Conservation (phyloP, 2,329 filamentous ascomycete genomes). For the Aureobasidium sp. region DNA sequence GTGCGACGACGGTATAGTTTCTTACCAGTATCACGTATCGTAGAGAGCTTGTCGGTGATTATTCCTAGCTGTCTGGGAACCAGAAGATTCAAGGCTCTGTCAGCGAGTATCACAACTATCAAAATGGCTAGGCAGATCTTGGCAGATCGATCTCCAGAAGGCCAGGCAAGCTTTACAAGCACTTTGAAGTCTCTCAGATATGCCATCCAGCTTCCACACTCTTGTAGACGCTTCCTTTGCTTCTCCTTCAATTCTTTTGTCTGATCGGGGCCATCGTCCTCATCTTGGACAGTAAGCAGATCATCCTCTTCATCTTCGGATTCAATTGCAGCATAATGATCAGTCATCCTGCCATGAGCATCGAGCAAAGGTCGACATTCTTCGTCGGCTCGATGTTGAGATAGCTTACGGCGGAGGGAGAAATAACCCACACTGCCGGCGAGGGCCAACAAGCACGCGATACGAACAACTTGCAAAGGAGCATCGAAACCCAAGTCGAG, state of each 20-base stretch:
- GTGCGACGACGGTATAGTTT: conserved; percentile 8
- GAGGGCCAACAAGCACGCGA: conserved; percentile 14
- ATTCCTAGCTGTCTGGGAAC: conserved; percentile 75
- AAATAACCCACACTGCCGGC: conserved; percentile 7
- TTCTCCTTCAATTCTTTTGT: conserved; percentile 46
- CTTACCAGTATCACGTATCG: conserved; percentile 33
- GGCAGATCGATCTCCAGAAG: conserved; percentile 54
- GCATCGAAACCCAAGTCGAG: conserved; percentile 12
- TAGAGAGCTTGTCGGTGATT: conserved; percentile 60
- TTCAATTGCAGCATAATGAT: conserved; percentile 9
- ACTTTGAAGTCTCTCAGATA: conserved; percentile 67
- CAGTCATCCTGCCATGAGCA: conserved; percentile 13
- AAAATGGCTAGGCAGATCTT: conserved; percentile 62
- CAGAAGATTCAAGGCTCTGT: conserved; percentile 66
- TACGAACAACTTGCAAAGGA: conserved; percentile 15
- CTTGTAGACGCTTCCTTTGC: conserved; percentile 55
- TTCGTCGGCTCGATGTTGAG: not conserved
- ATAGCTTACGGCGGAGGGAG: not conserved
- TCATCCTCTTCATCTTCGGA: conserved; percentile 14
- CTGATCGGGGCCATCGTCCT: conserved; percentile 47
- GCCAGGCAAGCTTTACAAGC: conserved; percentile 73
- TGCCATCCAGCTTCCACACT: conserved; percentile 66
- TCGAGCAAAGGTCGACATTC: conserved; percentile 9
- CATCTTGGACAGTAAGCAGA: conserved; percentile 23
- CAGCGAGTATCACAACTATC: conserved; percentile 56